Evolutionary conservation across 2,329 filamentous ascomycete genomes (phyloP).

Genomic region (Phyllosticta capitalensis): DNA sequence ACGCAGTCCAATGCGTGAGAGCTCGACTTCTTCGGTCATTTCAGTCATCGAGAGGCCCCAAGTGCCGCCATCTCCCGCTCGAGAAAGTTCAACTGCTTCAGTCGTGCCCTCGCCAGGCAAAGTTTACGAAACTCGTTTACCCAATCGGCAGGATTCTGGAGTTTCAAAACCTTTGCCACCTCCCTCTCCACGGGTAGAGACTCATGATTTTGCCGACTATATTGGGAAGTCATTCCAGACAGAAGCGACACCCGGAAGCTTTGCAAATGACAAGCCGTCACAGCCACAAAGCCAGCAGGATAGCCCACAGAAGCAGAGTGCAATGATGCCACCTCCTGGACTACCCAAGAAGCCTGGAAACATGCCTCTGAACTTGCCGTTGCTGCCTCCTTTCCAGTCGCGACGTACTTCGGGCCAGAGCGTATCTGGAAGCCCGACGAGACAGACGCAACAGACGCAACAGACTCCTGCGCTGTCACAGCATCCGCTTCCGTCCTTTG

Average conservation of each 20-base stretch:
- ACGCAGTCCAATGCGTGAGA: conserved; percentile 16
- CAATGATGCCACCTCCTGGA: not conserved
- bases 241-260: not conserved
- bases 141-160: conserved; percentile 12
- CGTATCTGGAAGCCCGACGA: not conserved
- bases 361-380: conserved; percentile 24
- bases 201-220: conserved; percentile 5
- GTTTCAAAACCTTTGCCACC: conserved; percentile 2
- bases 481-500: conserved; percentile 23
- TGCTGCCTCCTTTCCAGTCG: conserved; percentile 25
- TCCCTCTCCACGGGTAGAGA: not conserved
- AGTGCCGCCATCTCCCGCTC: not conserved
- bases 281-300: not conserved
- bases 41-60: not conserved
- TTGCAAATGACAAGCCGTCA: not conserved
- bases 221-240: conserved; percentile 1
- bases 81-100: conserved; percentile 33
- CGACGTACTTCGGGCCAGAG: conserved; percentile 11
- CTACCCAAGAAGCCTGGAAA: not conserved
- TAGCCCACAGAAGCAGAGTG: not conserved
- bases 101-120: conserved; percentile 32
- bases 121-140: conserved; percentile 24
- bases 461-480: conserved; percentile 20
- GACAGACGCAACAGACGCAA: conserved; percentile 6
- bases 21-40: not conserved